Evolutionary conservation across 2,329 filamentous ascomycete species (phyloP), one percentile per base, ranked within the genome.

Genomic region (Juglanconis oblonga): DNA sequence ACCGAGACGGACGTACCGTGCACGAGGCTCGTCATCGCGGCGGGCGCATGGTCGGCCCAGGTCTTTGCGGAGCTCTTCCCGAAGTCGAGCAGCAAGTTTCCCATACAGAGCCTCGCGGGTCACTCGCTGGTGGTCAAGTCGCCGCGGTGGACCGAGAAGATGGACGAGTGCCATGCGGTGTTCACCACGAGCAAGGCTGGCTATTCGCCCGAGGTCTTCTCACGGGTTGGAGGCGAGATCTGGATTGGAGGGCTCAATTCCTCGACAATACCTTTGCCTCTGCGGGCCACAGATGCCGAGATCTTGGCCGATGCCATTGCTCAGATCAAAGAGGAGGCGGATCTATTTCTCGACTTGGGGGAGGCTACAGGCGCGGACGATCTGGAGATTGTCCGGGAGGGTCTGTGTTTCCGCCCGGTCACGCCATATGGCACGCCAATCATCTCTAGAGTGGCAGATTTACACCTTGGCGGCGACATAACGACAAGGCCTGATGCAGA

Each of bases 191-290:
- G 85, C 59, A 76, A 74, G 0, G 74, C 74, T 3, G 80, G 79
- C 0, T 91, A 88, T 72, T 86, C 84, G 3, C 88, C 89, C 0
- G 90, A 93, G 71, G 77, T 90, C 10, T 92, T 91, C 71, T 85
- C 86, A 1, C 79, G 90, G 10, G 68, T 82, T 4, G 85, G 84
- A 8, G 87, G 85, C 1, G 83, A 91, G 58, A 83, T 94, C 24
- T 94, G 91, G 71, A 75, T 94, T 38, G 88, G 87, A 0, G 90
- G 90, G 0, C 70, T 93, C 42, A 93, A 94, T 69, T 84, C 81
- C 40, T 74, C 81, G 0, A 70, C 68, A 1, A 79, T 89, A 4
- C 80, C 84, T 0, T 74, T 94, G 9, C 90, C 90, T 0, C 72
- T 77, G 0, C 65, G 79, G 3, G 80, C 86, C 0, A 80, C 78